These are phyloP conservation scores for Eutrema heterophyllum DNA, from an alignment of 345 rosid genomes.

Conservation along the genomic window DNA sequence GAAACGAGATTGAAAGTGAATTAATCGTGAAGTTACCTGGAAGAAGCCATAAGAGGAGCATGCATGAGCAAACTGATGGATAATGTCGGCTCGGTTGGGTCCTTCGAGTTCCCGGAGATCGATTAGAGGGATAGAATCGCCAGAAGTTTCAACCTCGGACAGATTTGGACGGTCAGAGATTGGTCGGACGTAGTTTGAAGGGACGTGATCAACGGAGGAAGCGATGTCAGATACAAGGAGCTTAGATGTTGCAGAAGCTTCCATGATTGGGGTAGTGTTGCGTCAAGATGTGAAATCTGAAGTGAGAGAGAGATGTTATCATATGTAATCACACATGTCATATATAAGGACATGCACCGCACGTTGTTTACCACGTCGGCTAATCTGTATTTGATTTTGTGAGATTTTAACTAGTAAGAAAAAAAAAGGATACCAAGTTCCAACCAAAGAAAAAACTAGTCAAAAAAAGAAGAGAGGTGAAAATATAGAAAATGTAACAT, in stretches of 20 bases:
- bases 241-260: conserved; percentile 12
- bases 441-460: too few relatives aligned
- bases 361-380: background rate
- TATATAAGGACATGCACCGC: background rate
- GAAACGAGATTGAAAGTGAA: background rate
- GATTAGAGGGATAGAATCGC: conserved; percentile 50
- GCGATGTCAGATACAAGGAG: conserved; percentile 49
- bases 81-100: conserved; percentile 31
- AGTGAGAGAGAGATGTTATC: background rate
- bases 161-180: conserved; percentile 64
- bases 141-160: conserved; percentile 25
- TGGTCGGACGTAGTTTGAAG: conserved; percentile 49
- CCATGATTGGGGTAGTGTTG: background rate
- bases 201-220: conserved; percentile 35
- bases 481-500: too few relatives aligned
- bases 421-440: too few relatives aligned
- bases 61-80: conserved; percentile 45
- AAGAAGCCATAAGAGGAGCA: conserved; percentile 61
- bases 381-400: background rate
- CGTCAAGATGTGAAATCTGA: conserved; percentile 3
- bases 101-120: conserved; percentile 49
- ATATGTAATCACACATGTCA: background rate
- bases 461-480: too few relatives aligned
- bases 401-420: background rate
- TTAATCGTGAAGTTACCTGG: conserved; percentile 29